Conservation (phyloP, 805 yeast species). For the Metschnikowia peoriensis region DNA sequence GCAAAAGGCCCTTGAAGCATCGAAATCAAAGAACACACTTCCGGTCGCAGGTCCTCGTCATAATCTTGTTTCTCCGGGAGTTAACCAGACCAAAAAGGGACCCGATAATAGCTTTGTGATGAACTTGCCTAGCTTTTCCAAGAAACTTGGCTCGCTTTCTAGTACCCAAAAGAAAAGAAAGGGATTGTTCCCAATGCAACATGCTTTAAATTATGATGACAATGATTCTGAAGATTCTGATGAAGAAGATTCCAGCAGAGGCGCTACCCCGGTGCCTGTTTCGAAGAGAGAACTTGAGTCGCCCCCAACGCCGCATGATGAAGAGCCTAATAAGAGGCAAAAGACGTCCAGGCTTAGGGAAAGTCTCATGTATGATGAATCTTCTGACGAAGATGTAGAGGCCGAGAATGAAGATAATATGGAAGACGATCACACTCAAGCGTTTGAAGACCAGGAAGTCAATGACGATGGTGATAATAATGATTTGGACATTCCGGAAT, state of each 20-base stretch:
- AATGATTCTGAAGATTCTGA: slow-evolving; percentile 33
- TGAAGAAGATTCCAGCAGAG: slow-evolving; percentile 37
- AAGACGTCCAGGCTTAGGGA: slow-evolving; percentile 26
- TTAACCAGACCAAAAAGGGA: neutral
- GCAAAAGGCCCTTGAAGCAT: slow-evolving; percentile 4
- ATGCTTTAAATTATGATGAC: slow-evolving; percentile 49
- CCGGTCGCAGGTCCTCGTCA: neutral
- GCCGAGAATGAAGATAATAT: slow-evolving; percentile 20
- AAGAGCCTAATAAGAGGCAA: slow-evolving; percentile 21
- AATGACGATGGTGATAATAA: slow-evolving; percentile 23
- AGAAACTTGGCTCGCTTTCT: slow-evolving; percentile 25
- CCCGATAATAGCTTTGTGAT: slow-evolving; percentile 10
- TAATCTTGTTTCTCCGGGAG: slow-evolving; percentile 1
- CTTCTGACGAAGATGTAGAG: slow-evolving; percentile 31
- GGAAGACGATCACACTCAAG: slow-evolving; percentile 21
- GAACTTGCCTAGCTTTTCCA: slow-evolving; percentile 35
- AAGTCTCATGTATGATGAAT: slow-evolving; percentile 31
- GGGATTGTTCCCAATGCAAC: slow-evolving; percentile 49
- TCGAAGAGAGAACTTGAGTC: slow-evolving; percentile 32
- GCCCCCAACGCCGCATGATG: slow-evolving; percentile 21
- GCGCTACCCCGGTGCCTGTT: slow-evolving; percentile 32
- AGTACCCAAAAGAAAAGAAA: slow-evolving; percentile 26
- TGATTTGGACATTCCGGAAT: neutral
- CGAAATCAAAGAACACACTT: neutral
- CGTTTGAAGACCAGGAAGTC: slow-evolving; percentile 15